Conservation (phyloP, 371 early-diverging fungal species). For the Phascolomyces articulosus region DNA sequence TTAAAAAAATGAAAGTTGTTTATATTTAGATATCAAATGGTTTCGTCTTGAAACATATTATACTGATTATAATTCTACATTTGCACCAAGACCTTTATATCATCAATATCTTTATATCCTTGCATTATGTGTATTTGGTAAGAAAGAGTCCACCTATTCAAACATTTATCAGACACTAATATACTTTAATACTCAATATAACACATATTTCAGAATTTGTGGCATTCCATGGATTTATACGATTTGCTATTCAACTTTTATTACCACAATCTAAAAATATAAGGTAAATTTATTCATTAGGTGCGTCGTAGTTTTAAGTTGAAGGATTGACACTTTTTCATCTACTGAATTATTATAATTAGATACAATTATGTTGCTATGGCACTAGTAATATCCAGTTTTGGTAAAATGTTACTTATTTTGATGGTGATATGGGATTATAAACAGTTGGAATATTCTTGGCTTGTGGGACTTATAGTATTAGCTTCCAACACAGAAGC, state of each 20-base stretch:
- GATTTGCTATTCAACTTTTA: constrained; percentile 34
- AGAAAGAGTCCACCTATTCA: constrained; percentile 1
- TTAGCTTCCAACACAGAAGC: constrained; percentile 88
- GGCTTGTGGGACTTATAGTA: constrained; percentile 79
- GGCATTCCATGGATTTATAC: constrained; percentile 47
- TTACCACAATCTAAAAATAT: neutral
- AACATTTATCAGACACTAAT: neutral
- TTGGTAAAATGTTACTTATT: constrained; percentile 88
- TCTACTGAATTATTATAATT: too few species aligned
- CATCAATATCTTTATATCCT: constrained; percentile 85
- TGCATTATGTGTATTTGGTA: constrained; percentile 73
- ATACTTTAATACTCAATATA: neutral
- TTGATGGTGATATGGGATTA: constrained; percentile 96
- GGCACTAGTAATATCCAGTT: constrained; percentile 85
- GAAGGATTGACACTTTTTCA: too few species aligned
- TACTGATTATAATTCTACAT: constrained; percentile 50
- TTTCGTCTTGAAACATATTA: constrained; percentile 79
- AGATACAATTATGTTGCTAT: constrained; percentile 73
- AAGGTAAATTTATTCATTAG: neutral
- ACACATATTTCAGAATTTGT: constrained; percentile 36
- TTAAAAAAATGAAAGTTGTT: too few species aligned
- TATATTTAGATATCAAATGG: constrained; percentile 91
- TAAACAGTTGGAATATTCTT: constrained; percentile 79
- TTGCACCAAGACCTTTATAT: constrained; percentile 65
- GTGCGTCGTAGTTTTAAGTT: too few species aligned